These are phyloP conservation scores for Phialemoniopsis sp. DNA, from an alignment of 2,329 filamentous ascomycete species.

Conservation along the genomic window DNA sequence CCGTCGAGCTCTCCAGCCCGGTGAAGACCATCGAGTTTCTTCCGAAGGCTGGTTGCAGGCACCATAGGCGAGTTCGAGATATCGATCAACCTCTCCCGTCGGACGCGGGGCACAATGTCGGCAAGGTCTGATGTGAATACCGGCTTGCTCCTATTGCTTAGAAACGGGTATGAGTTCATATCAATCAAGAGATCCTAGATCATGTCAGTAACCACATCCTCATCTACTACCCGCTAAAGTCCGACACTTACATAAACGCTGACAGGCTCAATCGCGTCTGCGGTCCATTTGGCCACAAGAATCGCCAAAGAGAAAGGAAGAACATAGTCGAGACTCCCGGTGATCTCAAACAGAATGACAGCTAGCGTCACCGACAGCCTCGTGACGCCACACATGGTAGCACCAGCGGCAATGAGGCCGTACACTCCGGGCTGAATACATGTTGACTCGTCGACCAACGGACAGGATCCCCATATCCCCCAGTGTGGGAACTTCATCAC, in stretches of 20 bases:
- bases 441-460: slow-evolving; percentile 64
- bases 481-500: slow-evolving; percentile 71
- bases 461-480: slow-evolving; percentile 71
- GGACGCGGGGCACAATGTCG: slow-evolving; percentile 76
- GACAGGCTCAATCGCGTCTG: slow-evolving; percentile 87
- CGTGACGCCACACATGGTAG: slow-evolving; percentile 97
- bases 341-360: slow-evolving; percentile 93
- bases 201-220: slow-evolving; percentile 9
- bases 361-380: slow-evolving; percentile 88
- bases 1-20: slow-evolving; percentile 87
- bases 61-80: slow-evolving; percentile 80
- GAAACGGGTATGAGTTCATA: slow-evolving; percentile 95
- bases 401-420: slow-evolving; percentile 87
- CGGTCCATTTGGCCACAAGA: slow-evolving; percentile 96
- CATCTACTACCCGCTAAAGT: slow-evolving; percentile 5
- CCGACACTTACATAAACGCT: slow-evolving; percentile 73
- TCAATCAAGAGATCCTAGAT: slow-evolving; percentile 80
- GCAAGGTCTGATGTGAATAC: slow-evolving; percentile 84
- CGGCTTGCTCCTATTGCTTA: slow-evolving; percentile 94
- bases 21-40: slow-evolving; percentile 78
- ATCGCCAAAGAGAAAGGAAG: slow-evolving; percentile 91
- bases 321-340: slow-evolving; percentile 91
- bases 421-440: slow-evolving; percentile 98
- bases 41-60: slow-evolving; percentile 68
- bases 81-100: slow-evolving; percentile 78